phyloP scores from a whole-genome alignment of 2,329 filamentous ascomycete genomes.

The Alternaria panax region DNA sequence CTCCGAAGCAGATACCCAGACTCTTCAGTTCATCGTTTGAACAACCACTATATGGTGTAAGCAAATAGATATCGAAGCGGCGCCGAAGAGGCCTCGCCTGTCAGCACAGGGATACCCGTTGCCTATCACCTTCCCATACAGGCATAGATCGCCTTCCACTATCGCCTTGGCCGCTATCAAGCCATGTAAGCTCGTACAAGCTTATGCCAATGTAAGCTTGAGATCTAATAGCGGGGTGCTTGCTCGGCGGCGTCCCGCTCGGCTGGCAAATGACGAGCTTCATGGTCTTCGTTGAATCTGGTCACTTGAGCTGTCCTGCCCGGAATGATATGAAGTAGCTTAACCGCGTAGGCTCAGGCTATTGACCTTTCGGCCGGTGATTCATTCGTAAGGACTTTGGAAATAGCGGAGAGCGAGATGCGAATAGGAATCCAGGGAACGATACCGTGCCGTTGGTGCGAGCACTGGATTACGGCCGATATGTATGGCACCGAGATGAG shows the following conservation, averaged over 20 bases:
- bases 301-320: not conserved
- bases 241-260: not conserved
- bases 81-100: constrained; percentile 5
- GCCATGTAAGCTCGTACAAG: constrained; percentile 29
- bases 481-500: constrained; percentile 1
- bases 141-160: constrained; percentile 14
- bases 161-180: constrained; percentile 17
- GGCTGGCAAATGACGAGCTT: not conserved
- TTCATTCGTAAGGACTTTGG: not conserved
- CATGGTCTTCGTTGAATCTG: not conserved
- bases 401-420: not conserved
- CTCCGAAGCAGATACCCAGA: too few relatives aligned
- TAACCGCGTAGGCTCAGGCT: not conserved
- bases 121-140: constrained; percentile 26
- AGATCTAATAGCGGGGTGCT: constrained; percentile 3
- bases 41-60: not conserved
- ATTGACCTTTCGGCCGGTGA: not conserved
- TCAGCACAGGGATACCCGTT: not conserved
- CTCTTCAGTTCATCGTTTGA: not conserved
- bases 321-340: not conserved
- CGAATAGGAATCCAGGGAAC: not conserved
- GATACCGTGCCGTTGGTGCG: constrained; percentile 7
- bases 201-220: constrained; percentile 15
- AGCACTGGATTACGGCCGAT: constrained; percentile 5
- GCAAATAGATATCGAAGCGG: constrained; percentile 25